Evolutionary conservation across 179 eudicot species (phyloP).

Genomic region (Carnegiea gigantea): DNA sequence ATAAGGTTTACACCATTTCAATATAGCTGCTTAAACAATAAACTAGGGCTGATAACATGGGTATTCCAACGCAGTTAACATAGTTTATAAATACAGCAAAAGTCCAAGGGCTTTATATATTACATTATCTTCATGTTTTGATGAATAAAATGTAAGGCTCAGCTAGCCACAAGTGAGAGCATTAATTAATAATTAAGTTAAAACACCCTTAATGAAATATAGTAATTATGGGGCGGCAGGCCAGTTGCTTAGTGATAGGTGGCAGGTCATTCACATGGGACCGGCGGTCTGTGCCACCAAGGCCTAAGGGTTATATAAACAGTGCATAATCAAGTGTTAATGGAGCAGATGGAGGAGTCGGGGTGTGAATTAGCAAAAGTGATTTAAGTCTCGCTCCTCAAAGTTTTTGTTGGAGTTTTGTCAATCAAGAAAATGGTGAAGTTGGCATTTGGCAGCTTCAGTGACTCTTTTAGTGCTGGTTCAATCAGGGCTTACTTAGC

Average conservation of each 20-base stretch:
- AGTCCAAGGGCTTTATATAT: neutral
- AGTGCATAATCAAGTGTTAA: slow-evolving; percentile 7
- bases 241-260: slow-evolving; percentile 24
- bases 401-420: neutral
- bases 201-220: slow-evolving; percentile 20
- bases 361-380: neutral
- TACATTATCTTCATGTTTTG: neutral
- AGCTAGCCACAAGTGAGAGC: slow-evolving; percentile 12
- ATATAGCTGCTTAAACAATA: slow-evolving; percentile 14
- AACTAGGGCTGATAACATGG: slow-evolving; percentile 19
- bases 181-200: neutral
- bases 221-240: slow-evolving; percentile 30
- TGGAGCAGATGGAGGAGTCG: neutral
- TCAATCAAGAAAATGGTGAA: slow-evolving; percentile 28
- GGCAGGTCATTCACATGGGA: slow-evolving; percentile 30
- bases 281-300: slow-evolving; percentile 22
- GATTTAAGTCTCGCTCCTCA: neutral
- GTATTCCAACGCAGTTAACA: slow-evolving; percentile 24
- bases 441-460: slow-evolving; percentile 30
- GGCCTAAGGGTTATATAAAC: slow-evolving; percentile 25
- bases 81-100: slow-evolving; percentile 4
- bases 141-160: slow-evolving; percentile 1
- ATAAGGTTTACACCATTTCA: slow-evolving; percentile 27
- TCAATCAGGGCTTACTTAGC: slow-evolving; percentile 36
- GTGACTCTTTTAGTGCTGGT: slow-evolving; percentile 34